phyloP scores from a whole-genome alignment of 495 filamentous ascomycete genomes.

The Aspergillus indologenus region DNA sequence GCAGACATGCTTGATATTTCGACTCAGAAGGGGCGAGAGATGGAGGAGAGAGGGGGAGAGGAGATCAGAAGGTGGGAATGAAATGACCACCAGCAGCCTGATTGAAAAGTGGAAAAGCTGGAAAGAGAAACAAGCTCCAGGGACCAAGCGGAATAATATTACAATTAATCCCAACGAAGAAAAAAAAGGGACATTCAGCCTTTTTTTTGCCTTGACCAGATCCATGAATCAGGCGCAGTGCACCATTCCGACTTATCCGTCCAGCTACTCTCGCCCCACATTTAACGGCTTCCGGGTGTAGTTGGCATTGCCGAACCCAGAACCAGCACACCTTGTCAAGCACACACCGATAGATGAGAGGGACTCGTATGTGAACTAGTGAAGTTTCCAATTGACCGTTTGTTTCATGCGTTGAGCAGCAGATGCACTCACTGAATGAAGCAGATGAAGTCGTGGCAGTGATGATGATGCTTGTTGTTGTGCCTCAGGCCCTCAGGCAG shows the following conservation, averaged over 20 bases:
- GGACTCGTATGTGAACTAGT: too few relatives aligned
- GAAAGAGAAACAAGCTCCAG: background rate
- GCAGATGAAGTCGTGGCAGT: too few relatives aligned
- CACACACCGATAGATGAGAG: background rate
- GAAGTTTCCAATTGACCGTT: too few relatives aligned
- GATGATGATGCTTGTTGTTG: too few relatives aligned
- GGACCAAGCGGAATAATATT: background rate
- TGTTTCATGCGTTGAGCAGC: too few relatives aligned
- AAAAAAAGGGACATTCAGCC: background rate
- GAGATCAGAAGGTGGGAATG: background rate
- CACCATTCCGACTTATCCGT: background rate
- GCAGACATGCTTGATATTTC: background rate
- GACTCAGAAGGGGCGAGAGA: background rate
- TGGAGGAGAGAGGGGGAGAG: background rate
- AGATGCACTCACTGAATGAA: too few relatives aligned
- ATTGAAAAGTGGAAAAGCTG: too few relatives aligned
- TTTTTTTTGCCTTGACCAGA: background rate
- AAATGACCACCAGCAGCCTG: background rate
- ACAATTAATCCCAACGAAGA: background rate
- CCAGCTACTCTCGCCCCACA: background rate
- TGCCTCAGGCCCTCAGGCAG: too few relatives aligned
- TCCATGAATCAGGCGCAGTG: background rate
- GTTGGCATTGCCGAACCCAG: background rate
- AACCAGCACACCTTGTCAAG: background rate
- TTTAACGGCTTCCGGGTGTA: background rate